Percentiles rank a stretch among this genome's conserved stretches.
Conservation (phyloP, 2,329 filamentous ascomycete species). For the Mycosphaerella sp. region DNA sequence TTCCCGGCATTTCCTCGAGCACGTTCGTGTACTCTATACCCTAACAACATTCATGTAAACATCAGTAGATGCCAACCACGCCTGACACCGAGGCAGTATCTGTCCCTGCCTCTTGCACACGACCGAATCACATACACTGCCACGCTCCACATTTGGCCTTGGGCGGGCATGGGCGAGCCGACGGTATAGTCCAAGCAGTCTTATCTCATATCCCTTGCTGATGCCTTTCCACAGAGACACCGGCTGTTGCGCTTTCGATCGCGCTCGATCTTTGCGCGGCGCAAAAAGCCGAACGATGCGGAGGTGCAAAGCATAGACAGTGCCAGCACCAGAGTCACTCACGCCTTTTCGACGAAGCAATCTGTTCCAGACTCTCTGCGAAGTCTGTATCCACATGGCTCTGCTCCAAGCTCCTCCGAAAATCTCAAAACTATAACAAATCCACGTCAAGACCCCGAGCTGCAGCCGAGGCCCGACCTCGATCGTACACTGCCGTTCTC, state of each 20-base stretch:
- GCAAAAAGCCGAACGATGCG: slow-evolving; percentile 1
- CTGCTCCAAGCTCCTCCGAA: not conserved
- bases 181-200: not conserved
- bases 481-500: not conserved
- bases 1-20: not conserved
- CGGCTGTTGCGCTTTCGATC: slow-evolving; percentile 1
- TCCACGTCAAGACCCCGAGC: not conserved
- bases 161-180: not conserved
- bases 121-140: not conserved
- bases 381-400: slow-evolving; percentile 6
- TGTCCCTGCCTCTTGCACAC: not conserved
- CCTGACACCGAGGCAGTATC: not conserved
- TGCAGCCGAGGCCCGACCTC: not conserved
- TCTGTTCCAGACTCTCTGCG: slow-evolving; percentile 12
- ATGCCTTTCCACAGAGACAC: not conserved
- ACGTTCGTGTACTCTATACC: not conserved
- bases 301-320: slow-evolving; percentile 6
- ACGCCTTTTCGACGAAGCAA: slow-evolving; percentile 4
- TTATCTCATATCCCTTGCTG: not conserved
- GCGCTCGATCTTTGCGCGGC: not conserved
- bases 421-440: not conserved
- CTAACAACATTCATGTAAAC: slow-evolving; percentile 2
- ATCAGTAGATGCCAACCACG: slow-evolving; percentile 1
- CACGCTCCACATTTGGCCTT: not conserved
- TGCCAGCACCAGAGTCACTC: slow-evolving; percentile 5